Percentiles rank a stretch among this genome's conserved stretches.
Conservation (phyloP, 495 filamentous ascomycete genomes). For the Darksidea phi region DNA sequence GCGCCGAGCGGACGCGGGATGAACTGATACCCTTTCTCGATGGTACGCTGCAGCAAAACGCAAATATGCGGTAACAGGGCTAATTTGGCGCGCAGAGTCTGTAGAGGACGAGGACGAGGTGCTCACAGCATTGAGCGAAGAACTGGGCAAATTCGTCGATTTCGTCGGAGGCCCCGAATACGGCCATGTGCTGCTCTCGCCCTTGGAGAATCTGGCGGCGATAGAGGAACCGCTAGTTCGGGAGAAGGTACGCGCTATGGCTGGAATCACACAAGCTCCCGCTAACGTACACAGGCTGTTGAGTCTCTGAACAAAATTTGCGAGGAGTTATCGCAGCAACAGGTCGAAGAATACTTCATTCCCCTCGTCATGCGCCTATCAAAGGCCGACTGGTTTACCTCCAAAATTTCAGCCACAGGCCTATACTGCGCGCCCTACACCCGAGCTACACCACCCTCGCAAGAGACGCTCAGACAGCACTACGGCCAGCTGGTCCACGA, state of each 20-base stretch:
- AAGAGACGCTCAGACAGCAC: conserved; percentile 84
- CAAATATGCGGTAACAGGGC: not conserved
- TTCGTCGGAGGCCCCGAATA: conserved; percentile 93
- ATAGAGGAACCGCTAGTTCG: conserved; percentile 97
- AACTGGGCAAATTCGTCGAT: conserved; percentile 93
- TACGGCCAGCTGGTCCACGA: conserved; percentile 93
- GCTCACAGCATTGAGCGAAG: conserved; percentile 91
- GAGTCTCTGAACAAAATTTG: conserved; percentile 99
- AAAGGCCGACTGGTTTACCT: conserved; percentile 99
- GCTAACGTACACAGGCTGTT: conserved; percentile 65
- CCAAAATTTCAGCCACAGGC: conserved; percentile 95
- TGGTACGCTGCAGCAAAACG: conserved; percentile 56
- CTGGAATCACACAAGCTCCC: not conserved
- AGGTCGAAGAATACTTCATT: conserved; percentile 95
- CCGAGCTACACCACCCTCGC: conserved; percentile 77
- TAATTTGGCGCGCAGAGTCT: conserved; percentile 62
- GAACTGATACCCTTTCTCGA: conserved; percentile 98
- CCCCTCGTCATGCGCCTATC: conserved; percentile 91
- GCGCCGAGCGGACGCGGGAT: conserved; percentile 91
- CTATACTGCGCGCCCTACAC: conserved; percentile 90
- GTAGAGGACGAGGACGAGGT: conserved; percentile 99
- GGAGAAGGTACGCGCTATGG: conserved; percentile 70
- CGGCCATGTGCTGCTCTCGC: conserved; percentile 94
- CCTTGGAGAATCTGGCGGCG: conserved; percentile 93
- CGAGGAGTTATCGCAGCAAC: conserved; percentile 79